phyloP scores from a whole-genome alignment of 225 moss, liverwort and hornwort genomes.

The Pseudoscleropodium purum region DNA sequence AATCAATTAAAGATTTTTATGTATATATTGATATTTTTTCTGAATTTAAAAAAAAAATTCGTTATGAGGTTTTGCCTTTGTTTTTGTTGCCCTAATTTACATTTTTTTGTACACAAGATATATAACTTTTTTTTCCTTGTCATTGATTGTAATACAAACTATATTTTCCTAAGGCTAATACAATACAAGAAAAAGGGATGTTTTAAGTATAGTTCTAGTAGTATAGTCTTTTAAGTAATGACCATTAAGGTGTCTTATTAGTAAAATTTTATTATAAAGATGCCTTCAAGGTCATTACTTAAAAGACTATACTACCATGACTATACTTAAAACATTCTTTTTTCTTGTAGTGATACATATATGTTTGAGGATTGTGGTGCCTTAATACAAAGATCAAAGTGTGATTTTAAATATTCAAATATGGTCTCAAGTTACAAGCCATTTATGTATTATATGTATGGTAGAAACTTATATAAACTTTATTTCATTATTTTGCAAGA shows the following conservation, averaged over 20 bases:
- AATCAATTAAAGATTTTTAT: neutral
- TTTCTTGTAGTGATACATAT: too few relatives aligned
- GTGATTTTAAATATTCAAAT: neutral
- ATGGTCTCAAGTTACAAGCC: neutral
- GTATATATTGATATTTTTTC: neutral
- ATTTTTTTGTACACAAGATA: rapidly evolving
- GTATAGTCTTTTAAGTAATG: too few relatives aligned
- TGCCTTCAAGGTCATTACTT: too few relatives aligned
- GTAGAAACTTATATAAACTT: neutral
- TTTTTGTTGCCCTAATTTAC: rapidly evolving
- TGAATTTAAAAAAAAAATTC: neutral
- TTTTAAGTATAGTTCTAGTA: too few relatives aligned
- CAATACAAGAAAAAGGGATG: too few relatives aligned
- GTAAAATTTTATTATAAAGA: too few relatives aligned
- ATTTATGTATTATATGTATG: neutral
- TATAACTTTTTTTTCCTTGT: neutral
- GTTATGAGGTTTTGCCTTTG: neutral
- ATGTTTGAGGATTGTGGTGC: neutral
- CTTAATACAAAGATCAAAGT: neutral
- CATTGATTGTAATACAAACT: neutral
- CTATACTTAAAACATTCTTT: too few relatives aligned
- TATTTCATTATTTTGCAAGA: neutral
- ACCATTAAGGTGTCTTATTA: too few relatives aligned
- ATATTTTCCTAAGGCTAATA: neutral
- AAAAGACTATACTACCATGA: too few relatives aligned